Base-by-base conservation (phyloP, 108 stramenopile species). In the Seminavis robusta region DNA sequence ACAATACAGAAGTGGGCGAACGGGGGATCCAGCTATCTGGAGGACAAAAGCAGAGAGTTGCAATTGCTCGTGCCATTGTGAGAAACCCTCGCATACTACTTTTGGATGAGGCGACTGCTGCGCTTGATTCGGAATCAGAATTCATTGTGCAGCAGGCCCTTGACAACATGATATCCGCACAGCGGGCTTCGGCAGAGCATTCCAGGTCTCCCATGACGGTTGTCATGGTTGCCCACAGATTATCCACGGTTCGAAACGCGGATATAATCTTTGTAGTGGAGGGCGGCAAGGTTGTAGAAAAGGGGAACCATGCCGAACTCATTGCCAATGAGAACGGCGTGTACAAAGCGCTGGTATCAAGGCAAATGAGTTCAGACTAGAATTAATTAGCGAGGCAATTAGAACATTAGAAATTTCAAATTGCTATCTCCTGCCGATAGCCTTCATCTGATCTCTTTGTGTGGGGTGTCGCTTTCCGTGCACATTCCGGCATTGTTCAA, bases 141-240 rank as follows among this genome's bases (percentile, higher is more conserved):
- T 63, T 60, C 46, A 54, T 83, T 27, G 90, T 92, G 23, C 90
- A 94, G 57, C 62, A 69, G 31, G 91, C 93, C 7, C 78, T 95
- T 67, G 87, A 93, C 64, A 61, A 83, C 46, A 72, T 90, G 65
- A 54, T 83, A 51, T 48, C 44, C 28, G 30, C 60, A 15, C 34
- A 47, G 25, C 51, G 62, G 34, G 33, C 30, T 4, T 30, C 63
- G 33, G 60, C 50, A 29, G 45, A 39, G 21, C 21, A n/a, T n/a
- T n/a, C n/a, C n/a, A n/a, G n/a, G n/a, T n/a, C n/a, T n/a, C 50
- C 51, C 15, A 83, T 88, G 44, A 97, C 95, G 17, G 88, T 88
- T 0, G 20, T 98, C 27, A 87, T 97, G 34, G 95, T 97, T 25
- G 97, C 97, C 0, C 97, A 98, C 73, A 74, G 97, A 23, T 65